Conservation (phyloP, 129 eudicot genomes). For the carrot (Daucus carota) region DH1_v3.0 NC_030382.2:59063501-59064000, state of each 20-base stretch:
- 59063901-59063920: constrained; percentile 77
- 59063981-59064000: constrained; percentile 81
- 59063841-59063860: constrained; percentile 47
- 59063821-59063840: constrained; percentile 59
- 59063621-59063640: constrained; percentile 70
- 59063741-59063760: constrained; percentile 87
- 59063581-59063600: constrained; percentile 87
- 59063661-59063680: constrained; percentile 68
- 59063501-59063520: constrained; percentile 59
- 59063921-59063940: constrained; percentile 95
- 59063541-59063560: constrained; percentile 63
- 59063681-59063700: constrained; percentile 90
- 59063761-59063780: constrained; percentile 95
- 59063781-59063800: constrained; percentile 94
- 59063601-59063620: constrained; percentile 66
- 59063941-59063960: constrained; percentile 66
- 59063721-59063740: constrained; percentile 79
- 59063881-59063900: constrained; percentile 56
- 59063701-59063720: constrained; percentile 91
- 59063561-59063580: constrained; percentile 67
- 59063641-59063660: constrained; percentile 62
- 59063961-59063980: constrained; percentile 61
- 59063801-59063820: constrained; percentile 96
- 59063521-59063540: constrained; percentile 72
- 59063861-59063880: constrained; percentile 60